Base-by-base conservation (phyloP, 768 basidiomycete genomes). In the Sporobolomyces roseus region DNA sequence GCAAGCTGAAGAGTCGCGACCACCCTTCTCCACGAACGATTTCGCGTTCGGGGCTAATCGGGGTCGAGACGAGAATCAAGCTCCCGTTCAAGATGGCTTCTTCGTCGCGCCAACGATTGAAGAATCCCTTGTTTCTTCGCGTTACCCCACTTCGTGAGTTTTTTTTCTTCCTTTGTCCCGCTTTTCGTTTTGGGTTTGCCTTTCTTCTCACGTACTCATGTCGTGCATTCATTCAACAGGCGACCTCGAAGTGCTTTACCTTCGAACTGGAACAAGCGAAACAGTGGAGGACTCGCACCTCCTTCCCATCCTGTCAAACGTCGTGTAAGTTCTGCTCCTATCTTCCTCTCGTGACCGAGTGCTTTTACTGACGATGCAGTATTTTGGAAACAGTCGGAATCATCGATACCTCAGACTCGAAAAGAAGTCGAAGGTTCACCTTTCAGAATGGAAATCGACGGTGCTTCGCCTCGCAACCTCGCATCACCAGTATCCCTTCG, bases 381-480 rank as follows among this genome's bases (percentile, higher is more conserved):
- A 13, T 33, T 46, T 5, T 29, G 10, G n/a, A 10, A 8, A 21
- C 55, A 68, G 66, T 72, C 71, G 9, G 71, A 72, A n/a, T 61
- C 71, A 35, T 29, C 35, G 12, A 16, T 72, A 1, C 71, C 63
- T 1, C 52, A 64, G 9, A 50, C 35, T 25, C 59, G 38, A 7
- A 36, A n/a, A 9, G 38, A 60, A 2, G 6, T 49, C 41, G 19
- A 33, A 32, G 62, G 63, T 21, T 72, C 71, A 3, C 71, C 71
- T n/a, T 65, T 63, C 27, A 63, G 71, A 8, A 72, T 72, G 71
- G 53, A 72, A 23, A 64, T 72, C 64, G 71, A 72, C n/a, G 64
- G 71, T 32, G 48, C 63, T 2, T 72, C 71, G 6, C 71, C 71
- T 17, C 21, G 46, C 1, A 36, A 35, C 8, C 53, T 65, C 25